Percentiles rank a stretch among this genome's conserved stretches.
These are phyloP conservation scores for Gastrolobium bilobum DNA, from an alignment of 306 rosid genomes.

Conservation along the genomic window DNA sequence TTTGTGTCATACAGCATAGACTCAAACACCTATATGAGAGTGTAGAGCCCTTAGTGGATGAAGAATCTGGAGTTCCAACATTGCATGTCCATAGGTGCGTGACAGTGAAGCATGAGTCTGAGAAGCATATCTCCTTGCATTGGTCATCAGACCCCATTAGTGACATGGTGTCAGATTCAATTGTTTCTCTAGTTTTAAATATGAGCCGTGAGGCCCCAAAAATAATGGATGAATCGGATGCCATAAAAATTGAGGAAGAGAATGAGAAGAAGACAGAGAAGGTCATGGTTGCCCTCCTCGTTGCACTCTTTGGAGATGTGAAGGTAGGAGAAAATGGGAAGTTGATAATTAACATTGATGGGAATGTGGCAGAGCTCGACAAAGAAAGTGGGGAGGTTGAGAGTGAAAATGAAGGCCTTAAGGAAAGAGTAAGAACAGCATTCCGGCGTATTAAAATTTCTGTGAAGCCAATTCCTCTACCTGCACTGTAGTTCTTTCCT, in stretches of 20 bases:
- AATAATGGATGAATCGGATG: slow-evolving; percentile 76
- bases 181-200: slow-evolving; percentile 80
- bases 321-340: slow-evolving; percentile 85
- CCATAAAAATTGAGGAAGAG: slow-evolving; percentile 69
- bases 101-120: slow-evolving; percentile 83
- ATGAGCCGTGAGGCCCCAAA: slow-evolving; percentile 81
- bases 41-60: slow-evolving; percentile 80
- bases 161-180: slow-evolving; percentile 91
- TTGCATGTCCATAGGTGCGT: slow-evolving; percentile 81
- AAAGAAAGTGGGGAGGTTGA: slow-evolving; percentile 87
- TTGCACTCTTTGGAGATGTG: slow-evolving; percentile 86
- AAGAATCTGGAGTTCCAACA: slow-evolving; percentile 79
- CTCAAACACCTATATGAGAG: slow-evolving; percentile 82
- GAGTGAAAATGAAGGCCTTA: slow-evolving; percentile 91
- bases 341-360: slow-evolving; percentile 82
- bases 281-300: slow-evolving; percentile 80
- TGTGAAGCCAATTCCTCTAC: slow-evolving; percentile 83
- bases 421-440: slow-evolving; percentile 82
- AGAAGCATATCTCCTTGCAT: slow-evolving; percentile 86
- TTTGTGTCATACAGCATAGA: slow-evolving; percentile 69
- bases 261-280: slow-evolving; percentile 78
- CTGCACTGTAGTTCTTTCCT: slow-evolving; percentile 54
- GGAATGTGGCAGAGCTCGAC: slow-evolving; percentile 79
- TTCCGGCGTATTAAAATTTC: slow-evolving; percentile 79
- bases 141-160: slow-evolving; percentile 92